These are phyloP conservation scores for Carnegiea gigantea DNA, from an alignment of 179 eudicot genomes.

Conservation along the genomic window DNA sequence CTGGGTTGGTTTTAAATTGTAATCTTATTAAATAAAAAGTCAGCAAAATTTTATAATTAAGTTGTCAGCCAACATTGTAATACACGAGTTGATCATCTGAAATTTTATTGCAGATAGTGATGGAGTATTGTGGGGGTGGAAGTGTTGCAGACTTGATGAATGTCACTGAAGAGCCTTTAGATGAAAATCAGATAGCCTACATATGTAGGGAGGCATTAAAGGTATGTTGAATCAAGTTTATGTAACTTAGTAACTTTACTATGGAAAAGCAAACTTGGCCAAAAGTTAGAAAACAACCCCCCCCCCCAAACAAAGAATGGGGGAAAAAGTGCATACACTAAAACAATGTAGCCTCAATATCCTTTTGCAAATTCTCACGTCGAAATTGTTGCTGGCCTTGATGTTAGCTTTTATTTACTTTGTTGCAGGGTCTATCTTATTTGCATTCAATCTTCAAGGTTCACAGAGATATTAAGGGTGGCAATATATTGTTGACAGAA, in stretches of 20 bases:
- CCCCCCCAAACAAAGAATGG: too few species aligned
- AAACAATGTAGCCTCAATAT: background rate
- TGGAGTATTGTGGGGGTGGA: conserved; percentile 99
- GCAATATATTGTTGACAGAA: conserved; percentile 92
- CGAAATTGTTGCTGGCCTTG: conserved; percentile 15
- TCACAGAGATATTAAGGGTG: conserved; percentile 98
- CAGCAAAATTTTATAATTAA: background rate
- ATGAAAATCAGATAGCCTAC: conserved; percentile 87
- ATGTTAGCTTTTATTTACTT: conserved; percentile 10
- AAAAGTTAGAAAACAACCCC: too few species aligned
- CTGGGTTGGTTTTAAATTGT: conserved; percentile 58
- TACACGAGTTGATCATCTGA: conserved; percentile 9
- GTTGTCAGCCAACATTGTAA: background rate
- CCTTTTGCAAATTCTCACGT: background rate
- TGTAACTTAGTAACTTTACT: background rate
- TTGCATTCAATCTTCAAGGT: conserved; percentile 97
- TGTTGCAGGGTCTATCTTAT: conserved; percentile 84
- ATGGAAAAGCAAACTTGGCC: too few species aligned
- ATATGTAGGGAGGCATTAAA: conserved; percentile 92
- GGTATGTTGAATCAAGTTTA: conserved; percentile 40
- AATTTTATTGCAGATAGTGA: conserved; percentile 74
- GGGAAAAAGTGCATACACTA: too few species aligned
- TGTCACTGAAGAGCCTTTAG: conserved; percentile 83
- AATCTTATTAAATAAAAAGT: background rate
- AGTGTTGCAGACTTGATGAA: conserved; percentile 98